phyloP scores from a whole-genome alignment of 768 basidiomycete genomes.

The Mycena galericulata region DNA sequence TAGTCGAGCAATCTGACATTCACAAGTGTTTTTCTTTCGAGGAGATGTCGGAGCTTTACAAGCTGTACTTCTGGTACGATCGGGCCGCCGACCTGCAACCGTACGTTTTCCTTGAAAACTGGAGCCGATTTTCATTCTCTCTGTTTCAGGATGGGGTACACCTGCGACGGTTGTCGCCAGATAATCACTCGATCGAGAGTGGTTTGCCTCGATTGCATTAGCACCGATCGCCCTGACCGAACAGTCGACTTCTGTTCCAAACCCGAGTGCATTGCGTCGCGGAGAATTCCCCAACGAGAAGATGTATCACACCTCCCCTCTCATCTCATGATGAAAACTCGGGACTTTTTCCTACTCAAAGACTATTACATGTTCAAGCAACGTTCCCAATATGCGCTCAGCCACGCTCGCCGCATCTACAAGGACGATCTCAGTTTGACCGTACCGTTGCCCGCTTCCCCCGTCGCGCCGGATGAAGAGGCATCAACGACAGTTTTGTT shows the following conservation, averaged over 20 bases:
- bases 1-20: constrained; percentile 7
- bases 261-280: constrained; percentile 16
- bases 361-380: constrained; percentile 7
- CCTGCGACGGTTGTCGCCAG: constrained; percentile 7
- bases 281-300: background rate
- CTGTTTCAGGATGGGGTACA: background rate
- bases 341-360: constrained; percentile 20
- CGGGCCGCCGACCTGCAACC: constrained; percentile 14
- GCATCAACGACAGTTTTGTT: background rate
- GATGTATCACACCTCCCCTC: constrained; percentile 5
- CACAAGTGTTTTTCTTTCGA: constrained; percentile 5
- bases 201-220: constrained; percentile 23
- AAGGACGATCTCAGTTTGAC: background rate
- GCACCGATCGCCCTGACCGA: background rate
- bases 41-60: constrained; percentile 7
- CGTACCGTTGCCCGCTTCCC: background rate
- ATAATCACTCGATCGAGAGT: background rate
- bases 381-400: background rate
- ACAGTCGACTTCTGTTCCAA: constrained; percentile 26
- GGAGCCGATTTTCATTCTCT: too few species aligned
- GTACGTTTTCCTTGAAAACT: background rate
- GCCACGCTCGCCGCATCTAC: background rate
- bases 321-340: constrained; percentile 12
- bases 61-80: constrained; percentile 18
- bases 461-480: too few species aligned